phyloP scores from a whole-genome alignment of 23 red algal species.

The Rhodosorus marinus region DNA sequence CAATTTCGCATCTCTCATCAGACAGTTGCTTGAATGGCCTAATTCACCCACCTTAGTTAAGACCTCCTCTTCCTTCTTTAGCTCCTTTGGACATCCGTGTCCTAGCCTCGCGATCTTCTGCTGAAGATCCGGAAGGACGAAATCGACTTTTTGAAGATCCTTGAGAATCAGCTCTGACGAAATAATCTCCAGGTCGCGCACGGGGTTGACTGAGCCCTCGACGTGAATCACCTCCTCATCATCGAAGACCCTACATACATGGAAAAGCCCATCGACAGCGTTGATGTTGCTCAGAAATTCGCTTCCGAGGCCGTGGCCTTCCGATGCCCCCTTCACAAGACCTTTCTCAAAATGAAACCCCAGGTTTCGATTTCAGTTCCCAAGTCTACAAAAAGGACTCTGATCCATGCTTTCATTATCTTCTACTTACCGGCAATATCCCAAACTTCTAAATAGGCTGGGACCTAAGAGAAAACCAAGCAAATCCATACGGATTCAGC shows the following conservation, averaged over 20 bases:
- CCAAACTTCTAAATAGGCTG: conserved; percentile 70
- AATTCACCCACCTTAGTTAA: conserved; percentile 44
- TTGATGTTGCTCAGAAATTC: conserved; percentile 82
- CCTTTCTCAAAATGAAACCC: too few relatives aligned
- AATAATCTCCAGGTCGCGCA: conserved; percentile 79
- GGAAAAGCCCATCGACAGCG: conserved; percentile 86
- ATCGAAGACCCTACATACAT: conserved; percentile 70
- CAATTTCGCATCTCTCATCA: too few relatives aligned
- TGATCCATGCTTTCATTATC: too few relatives aligned
- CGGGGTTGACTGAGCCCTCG: conserved; percentile 71
- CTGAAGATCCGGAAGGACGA: conserved; percentile 35
- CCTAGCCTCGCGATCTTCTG: conserved; percentile 36
- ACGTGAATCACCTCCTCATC: conserved; percentile 88
- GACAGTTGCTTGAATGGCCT: too few relatives aligned
- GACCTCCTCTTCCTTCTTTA: conserved; percentile 39
- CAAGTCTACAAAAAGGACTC: too few relatives aligned
- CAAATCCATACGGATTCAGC: too few relatives aligned
- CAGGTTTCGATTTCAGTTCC: too few relatives aligned
- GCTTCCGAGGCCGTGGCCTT: conserved; percentile 87
- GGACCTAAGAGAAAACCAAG: too few relatives aligned
- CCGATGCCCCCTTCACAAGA: conserved; percentile 66
- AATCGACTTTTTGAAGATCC: conserved; percentile 41
- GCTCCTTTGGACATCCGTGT: conserved; percentile 61
- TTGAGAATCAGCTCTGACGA: conserved; percentile 68
- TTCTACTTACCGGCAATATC: too few relatives aligned